Base-by-base conservation (phyloP, 148 eudicot species). In the Polygonum aviculare region DNA sequence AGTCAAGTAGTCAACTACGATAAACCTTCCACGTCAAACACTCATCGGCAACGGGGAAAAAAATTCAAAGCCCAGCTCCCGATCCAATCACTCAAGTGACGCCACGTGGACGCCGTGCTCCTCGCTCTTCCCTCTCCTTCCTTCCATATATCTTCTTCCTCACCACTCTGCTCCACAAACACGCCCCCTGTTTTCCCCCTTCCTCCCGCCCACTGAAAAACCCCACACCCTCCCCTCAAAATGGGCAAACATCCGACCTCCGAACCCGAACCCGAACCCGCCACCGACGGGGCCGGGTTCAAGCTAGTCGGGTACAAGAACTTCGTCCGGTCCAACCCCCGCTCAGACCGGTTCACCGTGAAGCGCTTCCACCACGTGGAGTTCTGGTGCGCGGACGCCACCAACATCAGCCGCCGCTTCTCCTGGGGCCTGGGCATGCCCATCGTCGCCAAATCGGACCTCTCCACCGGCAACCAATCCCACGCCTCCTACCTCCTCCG, bases 371-470 rank as follows among this genome's bases (percentile, higher is more conserved):
- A 94, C 84, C 97, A 94, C 81, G 19, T 94, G 5, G 97, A 92
- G 63, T 94, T 92, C 82, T 94, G 87, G 87, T 87, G 86, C 73
- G 83, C 84, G 77, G 98, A 94, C 80, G 97, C 97, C 70, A 89
- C 92, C 81, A 94, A 89, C 82, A 57, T 79, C 76, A 77, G 88
- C 72, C 86, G 88, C 22, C 92, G 97, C 70, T 94, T 94, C 80
- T 92, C 93, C 0, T 89, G 91, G 91, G 97, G 93, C 10, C 88
- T 94, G 35, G 98, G 98, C 48, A 88, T 94, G 93, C 93, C 97
- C 6, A 57, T 89, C 15, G 82, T 82, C 12, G 86, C 88, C 11
- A 94, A 92, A 78, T 94, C 98, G n/a, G 98, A 94, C 80, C 95
- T 92, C 40, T 91, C 96, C 65, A 94, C 98, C 63, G 97, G 96